These are phyloP conservation scores for Pseudogymnoascus sp. DNA, from an alignment of 2,329 filamentous ascomycete genomes.

Conservation along the genomic window DNA sequence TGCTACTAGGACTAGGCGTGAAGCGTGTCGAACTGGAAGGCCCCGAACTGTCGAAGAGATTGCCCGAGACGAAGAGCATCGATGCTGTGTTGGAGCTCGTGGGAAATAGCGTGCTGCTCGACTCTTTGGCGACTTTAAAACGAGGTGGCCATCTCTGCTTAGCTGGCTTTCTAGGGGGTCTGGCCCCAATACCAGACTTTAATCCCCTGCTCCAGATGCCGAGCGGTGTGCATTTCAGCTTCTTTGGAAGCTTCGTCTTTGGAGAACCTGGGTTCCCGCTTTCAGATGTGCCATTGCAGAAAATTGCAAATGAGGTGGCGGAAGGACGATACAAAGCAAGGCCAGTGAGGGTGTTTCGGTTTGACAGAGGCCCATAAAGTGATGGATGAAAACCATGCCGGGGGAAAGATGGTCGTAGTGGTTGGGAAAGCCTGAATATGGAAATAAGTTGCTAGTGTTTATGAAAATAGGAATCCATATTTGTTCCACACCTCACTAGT, in stretches of 20 bases:
- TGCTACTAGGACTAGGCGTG: slow-evolving; percentile 14
- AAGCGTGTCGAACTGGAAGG: slow-evolving; percentile 13
- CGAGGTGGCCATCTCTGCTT: slow-evolving; percentile 17
- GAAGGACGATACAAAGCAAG: slow-evolving; percentile 15
- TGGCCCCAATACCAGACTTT: slow-evolving; percentile 15
- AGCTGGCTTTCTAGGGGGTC: slow-evolving; percentile 20
- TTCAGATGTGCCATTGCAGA: slow-evolving; percentile 15
- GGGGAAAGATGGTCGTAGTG: not conserved
- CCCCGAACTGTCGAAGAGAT: slow-evolving; percentile 1
- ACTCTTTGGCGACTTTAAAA: slow-evolving; percentile 15
- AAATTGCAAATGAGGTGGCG: slow-evolving; percentile 14
- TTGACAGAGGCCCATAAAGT: not conserved
- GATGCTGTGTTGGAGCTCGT: slow-evolving; percentile 16
- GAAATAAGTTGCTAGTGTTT: not conserved
- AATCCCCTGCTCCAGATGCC: slow-evolving; percentile 16
- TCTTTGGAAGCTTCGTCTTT: slow-evolving; percentile 16
- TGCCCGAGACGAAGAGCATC: slow-evolving; percentile 10
- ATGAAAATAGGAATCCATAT: not conserved
- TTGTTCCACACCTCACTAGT: not conserved
- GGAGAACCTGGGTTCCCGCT: slow-evolving; percentile 16
- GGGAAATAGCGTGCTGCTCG: slow-evolving; percentile 16
- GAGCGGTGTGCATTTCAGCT: slow-evolving; percentile 18
- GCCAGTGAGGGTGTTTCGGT: not conserved
- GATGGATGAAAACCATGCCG: not conserved
- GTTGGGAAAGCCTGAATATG: not conserved